Evolutionary conservation across 2,329 filamentous ascomycete genomes (phyloP), one percentile per base, ranked within the genome.

Genomic region (Cladorrhinum sp.): DNA sequence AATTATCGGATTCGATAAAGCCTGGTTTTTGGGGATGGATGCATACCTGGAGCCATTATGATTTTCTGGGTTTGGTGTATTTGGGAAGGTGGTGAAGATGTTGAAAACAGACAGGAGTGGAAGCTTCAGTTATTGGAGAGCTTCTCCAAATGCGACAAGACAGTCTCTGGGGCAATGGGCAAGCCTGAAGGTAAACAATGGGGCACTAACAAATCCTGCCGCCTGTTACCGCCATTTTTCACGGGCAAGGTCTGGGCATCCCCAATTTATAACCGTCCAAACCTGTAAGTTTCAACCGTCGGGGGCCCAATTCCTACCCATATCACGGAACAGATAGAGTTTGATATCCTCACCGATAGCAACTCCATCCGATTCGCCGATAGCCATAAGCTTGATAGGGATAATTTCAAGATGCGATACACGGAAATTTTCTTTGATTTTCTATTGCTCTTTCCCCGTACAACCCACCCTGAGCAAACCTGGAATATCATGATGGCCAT

Each of bases 21-120:
- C n/a, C n/a, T 36, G 32, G 32, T 36, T 36, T 36, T 36, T 36
- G 23, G n/a, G 48, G 23, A 24, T 2, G 12, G 9, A 59, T 36
- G 13, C 22, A 68, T 70, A 79, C 78, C 74, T 63, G 77, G 77
- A 54, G 77, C 72, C 76, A 78, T 78, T 38, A 58, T 71, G 51
- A 36, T 55, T 18, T 48, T 13, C 2, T 36, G 10, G 41, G 22
- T 57, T 7, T 49, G 49, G n/a, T 50, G 52, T 10, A 25, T 18
- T 38, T 12, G 36, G 12, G 22, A 50, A 38, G 50, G n/a, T 24
- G 38, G 20, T 8, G n/a, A 24, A 16, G n/a, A n/a, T n/a, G n/a
- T 36, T 20, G 52, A 36, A 61, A 22, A 60, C 18, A 38, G 45
- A 20, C 49, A 22, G 29, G 50, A 36, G 20, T 8, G 52, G 36